These are phyloP conservation scores for Polychaeton citri DNA, from an alignment of 2,329 filamentous ascomycete species.

Conservation along the genomic window DNA sequence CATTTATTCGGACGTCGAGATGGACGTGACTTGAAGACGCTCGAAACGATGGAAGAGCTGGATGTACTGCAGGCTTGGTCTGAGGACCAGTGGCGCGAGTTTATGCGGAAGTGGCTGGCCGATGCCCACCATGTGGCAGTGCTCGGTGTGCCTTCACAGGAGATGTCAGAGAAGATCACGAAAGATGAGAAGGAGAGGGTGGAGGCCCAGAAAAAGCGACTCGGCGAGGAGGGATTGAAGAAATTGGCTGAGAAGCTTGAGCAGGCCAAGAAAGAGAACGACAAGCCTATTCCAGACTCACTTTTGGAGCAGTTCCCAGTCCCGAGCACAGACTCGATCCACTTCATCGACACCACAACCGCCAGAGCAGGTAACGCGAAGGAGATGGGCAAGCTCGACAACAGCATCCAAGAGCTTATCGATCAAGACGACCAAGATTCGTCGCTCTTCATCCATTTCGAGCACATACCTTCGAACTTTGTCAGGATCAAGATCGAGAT, in stretches of 20 bases:
- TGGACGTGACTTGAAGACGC: constrained; percentile 40
- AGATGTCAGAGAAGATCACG: constrained; percentile 70
- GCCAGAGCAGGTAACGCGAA: constrained; percentile 70
- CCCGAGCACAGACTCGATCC: constrained; percentile 77
- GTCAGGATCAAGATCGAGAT: constrained; percentile 73
- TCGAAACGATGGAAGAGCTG: constrained; percentile 36
- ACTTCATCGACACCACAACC: constrained; percentile 81
- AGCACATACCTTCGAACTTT: constrained; percentile 87
- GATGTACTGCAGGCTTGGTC: constrained; percentile 66
- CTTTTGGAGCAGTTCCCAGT: constrained; percentile 73
- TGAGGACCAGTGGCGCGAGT: constrained; percentile 70
- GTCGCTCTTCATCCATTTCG: constrained; percentile 89
- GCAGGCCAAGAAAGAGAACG: constrained; percentile 75
- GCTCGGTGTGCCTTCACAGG: constrained; percentile 71
- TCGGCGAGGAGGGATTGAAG: constrained; percentile 72
- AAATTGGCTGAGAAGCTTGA: constrained; percentile 64
- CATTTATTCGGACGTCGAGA: constrained; percentile 82
- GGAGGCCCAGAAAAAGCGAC: constrained; percentile 59
- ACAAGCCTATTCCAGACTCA: constrained; percentile 68
- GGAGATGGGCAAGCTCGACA: constrained; percentile 52
- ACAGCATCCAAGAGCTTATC: constrained; percentile 60
- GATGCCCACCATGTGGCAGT: constrained; percentile 81
- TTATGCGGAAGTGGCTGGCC: constrained; percentile 69
- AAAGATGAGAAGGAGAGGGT: constrained; percentile 66
- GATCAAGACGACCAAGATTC: constrained; percentile 48